Base-by-base conservation (phyloP, 352 stramenopile species). In the Globisporangium middletonii region DNA sequence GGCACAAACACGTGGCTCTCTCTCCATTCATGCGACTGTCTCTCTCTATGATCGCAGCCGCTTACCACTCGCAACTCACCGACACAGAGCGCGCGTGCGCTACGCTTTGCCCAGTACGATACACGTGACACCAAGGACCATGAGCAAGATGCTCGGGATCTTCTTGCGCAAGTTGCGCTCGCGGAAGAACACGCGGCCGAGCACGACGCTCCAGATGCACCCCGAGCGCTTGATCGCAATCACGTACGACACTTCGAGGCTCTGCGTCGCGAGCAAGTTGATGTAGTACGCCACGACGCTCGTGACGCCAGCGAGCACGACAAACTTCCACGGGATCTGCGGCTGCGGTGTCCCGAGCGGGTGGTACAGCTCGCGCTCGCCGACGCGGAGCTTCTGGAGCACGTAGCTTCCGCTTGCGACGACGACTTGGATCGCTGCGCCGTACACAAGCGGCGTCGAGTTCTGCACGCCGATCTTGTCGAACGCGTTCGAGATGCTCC, bases 391-490 rank as follows among this genome's bases (percentile, higher is more conserved):
- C 35, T 73, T 77, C 47, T 86, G 74, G 35, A 92, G 51, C 1
- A 85, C 61, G 59, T 76, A 88, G 70, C 77, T 85, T 11, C 77
- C 78, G 11, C 65, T 45, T 0, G 79, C 75, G 18, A 92, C 77
- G 33, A 92, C 80, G 27, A 88, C 62, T 51, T 92, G 82, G 48
- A 92, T 89, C 7, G 76, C 71, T 23, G 82, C 75, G 26, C 82
- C 82, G 50, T 84, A 92, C 16, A 92, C 67, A 11, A 92, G 58
- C 28, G 82, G 79, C 7, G 82, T 77, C n/a, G 82, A 75, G 59
- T 92, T 89, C 55, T 90, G 74, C 38, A 92, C 82, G 35, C 82
- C 82, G 53, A 92, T 92, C 63, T 92, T 92, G 68, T 92, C 82
- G 37, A 92, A 92, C 27, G 77, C 79, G 50, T 88, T 92, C 13